Evolutionary conservation across 2,329 filamentous ascomycete genomes (phyloP).

Genomic region (Talaromyces pinophilus): DNA sequence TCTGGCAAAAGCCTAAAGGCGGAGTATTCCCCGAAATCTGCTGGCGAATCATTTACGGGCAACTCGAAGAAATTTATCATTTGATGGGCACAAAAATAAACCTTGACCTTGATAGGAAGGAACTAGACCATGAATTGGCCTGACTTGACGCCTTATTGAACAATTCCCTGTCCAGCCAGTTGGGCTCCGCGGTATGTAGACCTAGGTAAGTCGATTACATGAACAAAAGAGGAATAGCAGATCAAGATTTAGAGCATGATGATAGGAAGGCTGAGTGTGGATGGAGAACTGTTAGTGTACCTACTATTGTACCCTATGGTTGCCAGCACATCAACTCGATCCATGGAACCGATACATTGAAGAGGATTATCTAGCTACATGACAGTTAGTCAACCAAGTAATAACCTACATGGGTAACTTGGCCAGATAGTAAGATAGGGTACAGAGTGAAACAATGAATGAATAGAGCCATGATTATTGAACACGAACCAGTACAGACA

Average conservation of each 20-base stretch:
- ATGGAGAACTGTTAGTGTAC: conserved; percentile 19
- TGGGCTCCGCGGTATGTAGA: conserved; percentile 17
- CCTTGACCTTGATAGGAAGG: conserved; percentile 2
- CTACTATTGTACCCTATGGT: not conserved
- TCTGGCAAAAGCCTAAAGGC: conserved; percentile 10
- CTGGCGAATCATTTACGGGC: not conserved
- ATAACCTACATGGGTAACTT: conserved; percentile 5
- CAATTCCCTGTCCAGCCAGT: conserved; percentile 8
- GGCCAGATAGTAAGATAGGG: not conserved
- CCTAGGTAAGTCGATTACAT: not conserved
- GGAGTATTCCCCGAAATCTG: conserved; percentile 8
- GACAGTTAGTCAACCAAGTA: conserved; percentile 7
- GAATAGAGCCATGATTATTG: conserved; percentile 6
- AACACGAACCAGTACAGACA: not conserved
- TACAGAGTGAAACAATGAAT: conserved; percentile 4
- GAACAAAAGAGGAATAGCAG: conserved; percentile 35
- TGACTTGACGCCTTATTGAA: conserved; percentile 18
- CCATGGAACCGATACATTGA: conserved; percentile 19
- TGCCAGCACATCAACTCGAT: conserved; percentile 38
- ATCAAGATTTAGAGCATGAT: not conserved
- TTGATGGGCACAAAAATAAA: not conserved
- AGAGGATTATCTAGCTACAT: conserved; percentile 11
- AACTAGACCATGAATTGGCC: not conserved
- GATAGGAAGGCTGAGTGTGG: conserved; percentile 24
- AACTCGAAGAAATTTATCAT: not conserved